Percentiles rank a stretch among this genome's conserved stretches.
Evolutionary conservation across 2,329 filamentous ascomycete genomes (phyloP).

Genomic region (Diaporthe capsici): DNA sequence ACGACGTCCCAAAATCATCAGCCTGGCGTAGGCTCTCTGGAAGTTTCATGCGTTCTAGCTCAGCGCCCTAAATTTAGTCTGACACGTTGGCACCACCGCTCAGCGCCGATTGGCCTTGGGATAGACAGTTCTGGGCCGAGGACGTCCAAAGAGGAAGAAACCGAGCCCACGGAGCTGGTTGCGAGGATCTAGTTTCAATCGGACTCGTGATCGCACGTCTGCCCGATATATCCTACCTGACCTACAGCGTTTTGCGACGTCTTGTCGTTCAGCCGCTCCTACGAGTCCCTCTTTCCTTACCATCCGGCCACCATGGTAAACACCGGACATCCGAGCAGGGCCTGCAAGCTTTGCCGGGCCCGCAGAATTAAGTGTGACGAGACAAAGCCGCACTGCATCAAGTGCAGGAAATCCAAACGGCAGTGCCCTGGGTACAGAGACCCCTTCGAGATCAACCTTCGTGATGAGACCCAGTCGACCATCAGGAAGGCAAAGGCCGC

Average conservation of each 20-base stretch:
- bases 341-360: conserved; percentile 46
- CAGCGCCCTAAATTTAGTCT: conserved; percentile 19
- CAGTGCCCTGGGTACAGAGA: conserved; percentile 47
- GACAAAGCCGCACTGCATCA: conserved; percentile 46
- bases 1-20: conserved; percentile 13
- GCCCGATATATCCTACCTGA: conserved; percentile 24
- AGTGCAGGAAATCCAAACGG: conserved; percentile 46
- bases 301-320: conserved; percentile 44
- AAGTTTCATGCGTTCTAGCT: conserved; percentile 28
- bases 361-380: conserved; percentile 47
- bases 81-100: conserved; percentile 11
- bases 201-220: conserved; percentile 8
- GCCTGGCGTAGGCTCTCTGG: background rate
- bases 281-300: background rate
- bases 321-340: conserved; percentile 47
- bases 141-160: background rate
- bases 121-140: conserved; percentile 3
- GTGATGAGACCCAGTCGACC: conserved; percentile 46
- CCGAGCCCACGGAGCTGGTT: conserved; percentile 5
- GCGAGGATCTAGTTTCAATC: conserved; percentile 1
- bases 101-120: conserved; percentile 2
- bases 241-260: conserved; percentile 2
- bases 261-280: conserved; percentile 11
- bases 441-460: conserved; percentile 47
- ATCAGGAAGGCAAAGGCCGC: conserved; percentile 43